Base-by-base conservation (phyloP, 345 rosid species). In the Lumnitzera littorea region DNA sequence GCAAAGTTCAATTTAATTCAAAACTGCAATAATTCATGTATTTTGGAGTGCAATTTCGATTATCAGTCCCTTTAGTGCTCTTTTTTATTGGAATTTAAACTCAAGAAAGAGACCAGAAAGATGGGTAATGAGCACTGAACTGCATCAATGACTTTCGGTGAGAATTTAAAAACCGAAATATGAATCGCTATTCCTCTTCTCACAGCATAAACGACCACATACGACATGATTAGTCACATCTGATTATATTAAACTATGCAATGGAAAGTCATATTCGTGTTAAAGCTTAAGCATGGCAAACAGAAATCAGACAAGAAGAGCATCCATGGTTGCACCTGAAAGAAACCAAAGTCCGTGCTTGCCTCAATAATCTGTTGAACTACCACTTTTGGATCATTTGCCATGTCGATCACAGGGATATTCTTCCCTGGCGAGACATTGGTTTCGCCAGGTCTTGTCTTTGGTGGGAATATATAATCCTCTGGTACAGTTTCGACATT, bases 371-470 rank as follows among this genome's bases (percentile, higher is more conserved):
- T 53, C 41, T 51, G 65, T 17, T 51, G 60, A 25, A 65, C 24
- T 11, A 47, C 20, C 9, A 12, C 53, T 27, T 13, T 48, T 41
- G 46, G 56, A 27, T 54, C 62, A 43, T 46, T 46, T 20, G 48
- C 65, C 15, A 67, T 53, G 56, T 67, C 70, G 41, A 67, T 63
- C 11, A 67, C 54, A 0, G 75, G 79, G 61, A 75, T 67, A 47
- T 51, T 17, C 27, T 70, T 29, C 13, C 54, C 60, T 46, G 13
- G 46, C n/a, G 67, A 58, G 62, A 31, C 53, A 10, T 24, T 41
- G 12, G 50, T 23, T 2, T 48, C 50, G 3, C 64, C 62, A 3
- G 76, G 73, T 24, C 66, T 67, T 12, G 15, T 64, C 20, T 63
- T 58, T 7, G 66, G 62, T 41, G 79, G 73, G 15, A 75, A 51